Percentiles rank a stretch among this genome's conserved stretches.
Conservation (phyloP, 805 yeast genomes). For the Kodamaea restingae region DNA sequence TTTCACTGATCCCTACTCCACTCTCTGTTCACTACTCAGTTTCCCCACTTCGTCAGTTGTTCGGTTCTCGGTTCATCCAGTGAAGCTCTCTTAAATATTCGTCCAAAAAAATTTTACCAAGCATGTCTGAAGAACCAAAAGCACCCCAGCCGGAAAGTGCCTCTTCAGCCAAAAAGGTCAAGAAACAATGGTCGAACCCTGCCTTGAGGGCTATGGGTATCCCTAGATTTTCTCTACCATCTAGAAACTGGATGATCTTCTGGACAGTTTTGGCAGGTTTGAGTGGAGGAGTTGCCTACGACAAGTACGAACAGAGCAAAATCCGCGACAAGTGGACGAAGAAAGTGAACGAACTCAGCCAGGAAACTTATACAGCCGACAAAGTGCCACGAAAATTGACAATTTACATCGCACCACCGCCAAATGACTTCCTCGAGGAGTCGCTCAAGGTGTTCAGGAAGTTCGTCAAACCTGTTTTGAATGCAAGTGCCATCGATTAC, state of each 20-base stretch:
- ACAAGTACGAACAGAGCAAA: conserved; percentile 65
- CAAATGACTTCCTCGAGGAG: conserved; percentile 80
- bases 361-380: conserved; percentile 40
- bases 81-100: not conserved
- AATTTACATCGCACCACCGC: conserved; percentile 93
- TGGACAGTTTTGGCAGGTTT: conserved; percentile 64
- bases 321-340: conserved; percentile 63
- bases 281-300: conserved; percentile 77
- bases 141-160: not conserved
- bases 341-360: conserved; percentile 51
- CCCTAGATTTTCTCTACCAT: conserved; percentile 71
- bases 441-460: conserved; percentile 70
- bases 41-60: too few species aligned
- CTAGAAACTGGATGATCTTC: conserved; percentile 90
- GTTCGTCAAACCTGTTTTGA: conserved; percentile 80
- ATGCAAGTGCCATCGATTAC: conserved; percentile 79
- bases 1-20: too few species aligned
- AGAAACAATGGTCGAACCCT: conserved; percentile 61
- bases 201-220: conserved; percentile 85
- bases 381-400: conserved; percentile 70
- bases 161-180: conserved; percentile 12
- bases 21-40: too few species aligned
- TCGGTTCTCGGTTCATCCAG: too few species aligned
- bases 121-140: conserved; percentile 1
- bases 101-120: conserved; percentile 1